A percentile compares a stretch with the other conserved stretches of the same genome.
Conservation (phyloP, 2,329 filamentous ascomycete species). For the Delphinella strobiligena region DNA sequence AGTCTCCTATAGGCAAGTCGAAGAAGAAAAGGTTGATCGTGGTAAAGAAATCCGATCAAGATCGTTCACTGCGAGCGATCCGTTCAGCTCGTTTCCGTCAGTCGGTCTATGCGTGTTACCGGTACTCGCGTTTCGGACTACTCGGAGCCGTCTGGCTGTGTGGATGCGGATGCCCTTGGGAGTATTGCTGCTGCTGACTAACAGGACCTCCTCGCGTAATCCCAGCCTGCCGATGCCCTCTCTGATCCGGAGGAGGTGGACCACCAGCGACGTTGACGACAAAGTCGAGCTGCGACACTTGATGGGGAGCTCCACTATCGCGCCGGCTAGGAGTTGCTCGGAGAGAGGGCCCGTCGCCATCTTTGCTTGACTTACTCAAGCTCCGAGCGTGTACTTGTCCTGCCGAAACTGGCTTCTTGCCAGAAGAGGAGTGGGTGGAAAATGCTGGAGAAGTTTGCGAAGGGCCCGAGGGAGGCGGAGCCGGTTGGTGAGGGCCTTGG, state of each 20-base stretch:
- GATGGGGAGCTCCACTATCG: slow-evolving; percentile 9
- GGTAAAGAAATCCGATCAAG: no score
- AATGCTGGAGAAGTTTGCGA: slow-evolving; percentile 36
- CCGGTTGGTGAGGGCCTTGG: slow-evolving; percentile 37
- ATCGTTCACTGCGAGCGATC: no score
- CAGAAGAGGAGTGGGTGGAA: slow-evolving; percentile 42
- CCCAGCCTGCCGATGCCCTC: no score
- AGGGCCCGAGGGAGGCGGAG: slow-evolving; percentile 36
- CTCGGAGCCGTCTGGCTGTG: neutral
- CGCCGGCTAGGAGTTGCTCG: slow-evolving; percentile 9
- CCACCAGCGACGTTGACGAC: neutral
- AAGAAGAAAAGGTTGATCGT: no score
- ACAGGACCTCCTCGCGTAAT: no score
- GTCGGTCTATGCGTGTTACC: no score
- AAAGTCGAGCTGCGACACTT: slow-evolving; percentile 7
- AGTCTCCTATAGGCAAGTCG: neutral
- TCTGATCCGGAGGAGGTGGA: neutral
- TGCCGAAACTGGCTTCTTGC: slow-evolving; percentile 33
- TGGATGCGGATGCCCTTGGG: no score
- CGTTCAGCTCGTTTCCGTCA: no score
- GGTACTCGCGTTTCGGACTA: neutral
- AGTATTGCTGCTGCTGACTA: neutral
- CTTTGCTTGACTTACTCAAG: slow-evolving; percentile 48
- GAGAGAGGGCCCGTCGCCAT: slow-evolving; percentile 8
- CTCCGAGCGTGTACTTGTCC: slow-evolving; percentile 43